Base-by-base conservation (phyloP, 2,329 filamentous ascomycete species). In the Chrysosporium keratinophilum region DNA sequence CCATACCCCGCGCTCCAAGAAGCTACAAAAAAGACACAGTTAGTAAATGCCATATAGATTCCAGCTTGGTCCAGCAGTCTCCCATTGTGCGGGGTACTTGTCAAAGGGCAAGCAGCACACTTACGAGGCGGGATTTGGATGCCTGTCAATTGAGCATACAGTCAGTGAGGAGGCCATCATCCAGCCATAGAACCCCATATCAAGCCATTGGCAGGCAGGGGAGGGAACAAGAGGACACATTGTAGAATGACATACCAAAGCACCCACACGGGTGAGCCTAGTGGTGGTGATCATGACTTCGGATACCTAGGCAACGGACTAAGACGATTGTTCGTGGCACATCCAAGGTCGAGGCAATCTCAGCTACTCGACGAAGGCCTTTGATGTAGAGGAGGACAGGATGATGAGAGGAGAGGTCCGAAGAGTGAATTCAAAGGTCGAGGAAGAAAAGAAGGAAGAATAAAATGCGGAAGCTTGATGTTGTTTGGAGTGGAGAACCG, bases 1-100 rank as follows among this genome's bases (percentile, higher is more conserved):
- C 91, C 78, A 96, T 83, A 71, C 71, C 71, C 64, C 83, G 78
- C 64, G 83, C 80, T 66, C 83, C 71, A 69, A 79, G 75, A 66
- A 83, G 72, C 78, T 82, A 74, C 28, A 9, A 71, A 75, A 74
- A 65, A 74, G n/a, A 33, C 45, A 46, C 50, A 23, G 63, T 69
- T 62, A 68, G 64, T 59, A 56, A 55, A 43, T 45, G 54, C 55
- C 50, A 41, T 39, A 33, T 28, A 53, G 54, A 15, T 51, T 34
- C 39, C 43, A 34, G 11, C 9, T n/a, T 58, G 52, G 37, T 39
- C 14, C 46, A 31, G 17, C 20, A 52, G 9, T 7, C 3, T 43
- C 2, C 45, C 42, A 28, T 35, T 39, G 19, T 41, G 43, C 41
- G 17, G 40, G 42, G 35, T 20, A 46, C 14, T 41, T 33, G 34